Evolutionary conservation across 371 early-diverging fungal genomes (phyloP).

Genomic region (Saksenaea oblongispora): DNA sequence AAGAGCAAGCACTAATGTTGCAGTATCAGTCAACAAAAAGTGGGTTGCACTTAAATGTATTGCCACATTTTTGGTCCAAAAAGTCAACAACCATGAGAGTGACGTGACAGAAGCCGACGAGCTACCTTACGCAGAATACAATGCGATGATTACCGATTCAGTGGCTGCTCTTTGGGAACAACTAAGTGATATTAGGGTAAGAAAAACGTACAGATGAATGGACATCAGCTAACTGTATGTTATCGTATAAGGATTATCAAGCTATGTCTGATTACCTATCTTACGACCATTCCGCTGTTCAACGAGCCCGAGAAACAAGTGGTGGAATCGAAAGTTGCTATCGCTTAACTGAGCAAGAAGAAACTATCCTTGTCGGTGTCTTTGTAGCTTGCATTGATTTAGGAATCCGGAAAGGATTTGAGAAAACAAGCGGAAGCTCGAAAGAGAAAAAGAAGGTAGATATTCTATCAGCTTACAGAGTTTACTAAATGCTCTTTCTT

Average conservation of each 20-base stretch:
- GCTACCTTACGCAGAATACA: slow-evolving; percentile 28
- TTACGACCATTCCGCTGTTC: slow-evolving; percentile 53
- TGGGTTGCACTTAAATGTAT: slow-evolving; percentile 68
- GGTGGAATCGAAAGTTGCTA: slow-evolving; percentile 40
- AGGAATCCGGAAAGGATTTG: slow-evolving; percentile 32
- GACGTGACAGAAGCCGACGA: slow-evolving; percentile 10
- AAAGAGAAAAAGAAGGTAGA: slow-evolving; percentile 25
- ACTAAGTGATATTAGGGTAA: slow-evolving; percentile 22
- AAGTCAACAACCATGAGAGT: slow-evolving; percentile 21
- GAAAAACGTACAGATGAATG: slow-evolving; percentile 8
- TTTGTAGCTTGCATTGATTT: slow-evolving; percentile 47
- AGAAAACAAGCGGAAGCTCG: slow-evolving; percentile 15
- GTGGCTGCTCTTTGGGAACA: slow-evolving; percentile 63
- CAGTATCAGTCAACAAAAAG: slow-evolving; percentile 34
- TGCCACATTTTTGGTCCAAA: slow-evolving; percentile 56
- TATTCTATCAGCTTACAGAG: not conserved
- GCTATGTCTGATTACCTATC: slow-evolving; percentile 58
- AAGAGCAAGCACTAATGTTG: not conserved
- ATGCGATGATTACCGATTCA: slow-evolving; percentile 43
- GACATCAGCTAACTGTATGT: not conserved
- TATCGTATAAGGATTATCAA: slow-evolving; percentile 48
- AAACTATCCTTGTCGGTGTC: slow-evolving; percentile 60
- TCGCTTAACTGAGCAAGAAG: slow-evolving; percentile 63
- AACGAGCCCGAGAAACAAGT: slow-evolving; percentile 14
- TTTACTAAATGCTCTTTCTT: not conserved